These are phyloP conservation scores for Aspergillus sp. DNA, from an alignment of 2,329 filamentous ascomycete species.

Conservation along the genomic window DNA sequence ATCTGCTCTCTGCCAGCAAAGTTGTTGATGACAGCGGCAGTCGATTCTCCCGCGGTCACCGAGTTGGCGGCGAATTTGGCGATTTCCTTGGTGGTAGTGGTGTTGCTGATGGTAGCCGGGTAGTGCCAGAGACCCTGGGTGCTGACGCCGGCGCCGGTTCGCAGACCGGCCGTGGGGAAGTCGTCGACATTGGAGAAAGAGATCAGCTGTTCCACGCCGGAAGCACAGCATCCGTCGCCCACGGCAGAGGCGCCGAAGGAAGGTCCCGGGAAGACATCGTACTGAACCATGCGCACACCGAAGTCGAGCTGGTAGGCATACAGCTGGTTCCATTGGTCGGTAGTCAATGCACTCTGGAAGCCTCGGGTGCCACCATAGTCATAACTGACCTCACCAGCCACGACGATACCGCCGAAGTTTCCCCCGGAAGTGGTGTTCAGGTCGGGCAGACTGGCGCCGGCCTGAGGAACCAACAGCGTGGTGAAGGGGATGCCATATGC, in stretches of 20 bases:
- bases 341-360: conserved; percentile 56
- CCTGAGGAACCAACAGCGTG: conserved; percentile 54
- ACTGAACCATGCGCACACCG: conserved; percentile 60
- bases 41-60: conserved; percentile 39
- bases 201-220: conserved; percentile 52
- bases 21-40: conserved; percentile 61
- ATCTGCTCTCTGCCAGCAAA: conserved; percentile 60
- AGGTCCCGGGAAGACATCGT: conserved; percentile 57
- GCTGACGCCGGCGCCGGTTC: conserved; percentile 49
- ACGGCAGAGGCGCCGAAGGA: conserved; percentile 48
- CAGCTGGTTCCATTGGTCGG: conserved; percentile 56
- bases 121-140: conserved; percentile 59
- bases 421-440: conserved; percentile 53
- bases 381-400: conserved; percentile 56
- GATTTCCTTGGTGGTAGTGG: conserved; percentile 54
- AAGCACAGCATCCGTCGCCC: conserved; percentile 47
- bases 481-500: conserved; percentile 63
- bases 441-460: conserved; percentile 51
- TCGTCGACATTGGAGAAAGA: conserved; percentile 54
- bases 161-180: conserved; percentile 57
- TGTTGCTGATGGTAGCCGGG: conserved; percentile 56
- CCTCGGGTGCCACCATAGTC: conserved; percentile 44
- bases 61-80: conserved; percentile 53
- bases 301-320: conserved; percentile 60
- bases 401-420: conserved; percentile 61